These are phyloP conservation scores for Ocimum tenuiflorum DNA, from an alignment of 257 asterid species.

Conservation along the genomic window DNA sequence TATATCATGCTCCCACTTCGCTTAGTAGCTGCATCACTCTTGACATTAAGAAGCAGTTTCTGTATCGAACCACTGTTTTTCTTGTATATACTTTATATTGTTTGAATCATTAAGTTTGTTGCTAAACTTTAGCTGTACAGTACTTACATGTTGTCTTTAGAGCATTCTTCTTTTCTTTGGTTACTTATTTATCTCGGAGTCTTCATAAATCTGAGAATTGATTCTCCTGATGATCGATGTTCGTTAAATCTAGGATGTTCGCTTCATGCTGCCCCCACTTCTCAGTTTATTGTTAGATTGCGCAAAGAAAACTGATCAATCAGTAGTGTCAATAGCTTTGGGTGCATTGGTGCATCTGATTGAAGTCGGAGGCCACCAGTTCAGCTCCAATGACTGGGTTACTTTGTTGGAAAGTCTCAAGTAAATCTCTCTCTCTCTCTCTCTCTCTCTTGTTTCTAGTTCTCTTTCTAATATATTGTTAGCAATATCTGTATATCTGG, in stretches of 20 bases:
- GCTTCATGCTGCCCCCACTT: constrained; percentile 85
- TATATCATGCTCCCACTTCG: background rate
- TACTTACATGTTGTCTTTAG: background rate
- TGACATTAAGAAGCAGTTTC: background rate
- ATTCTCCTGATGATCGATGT: constrained; percentile 24
- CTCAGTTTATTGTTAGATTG: constrained; percentile 87
- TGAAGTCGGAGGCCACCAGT: constrained; percentile 98
- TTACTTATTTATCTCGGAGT: background rate
- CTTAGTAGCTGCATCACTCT: too few relatives aligned
- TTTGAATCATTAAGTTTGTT: background rate
- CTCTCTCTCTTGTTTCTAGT: constrained; percentile 1
- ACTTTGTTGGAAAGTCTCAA: constrained; percentile 82
- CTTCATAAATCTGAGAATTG: constrained; percentile 3
- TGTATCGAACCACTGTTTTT: background rate
- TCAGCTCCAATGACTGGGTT: constrained; percentile 81
- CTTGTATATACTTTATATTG: background rate
- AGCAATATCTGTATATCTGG: constrained; percentile 13
- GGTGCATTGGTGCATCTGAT: constrained; percentile 96
- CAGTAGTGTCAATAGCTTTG: constrained; percentile 88
- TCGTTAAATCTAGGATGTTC: constrained; percentile 59
- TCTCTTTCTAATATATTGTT: background rate
- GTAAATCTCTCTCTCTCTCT: constrained; percentile 27
- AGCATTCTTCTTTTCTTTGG: too few relatives aligned
- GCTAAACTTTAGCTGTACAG: background rate
- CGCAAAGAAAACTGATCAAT: constrained; percentile 89